phyloP scores from a whole-genome alignment of 192 early-diverging fungal genomes.

The Coemansia sp. region DNA sequence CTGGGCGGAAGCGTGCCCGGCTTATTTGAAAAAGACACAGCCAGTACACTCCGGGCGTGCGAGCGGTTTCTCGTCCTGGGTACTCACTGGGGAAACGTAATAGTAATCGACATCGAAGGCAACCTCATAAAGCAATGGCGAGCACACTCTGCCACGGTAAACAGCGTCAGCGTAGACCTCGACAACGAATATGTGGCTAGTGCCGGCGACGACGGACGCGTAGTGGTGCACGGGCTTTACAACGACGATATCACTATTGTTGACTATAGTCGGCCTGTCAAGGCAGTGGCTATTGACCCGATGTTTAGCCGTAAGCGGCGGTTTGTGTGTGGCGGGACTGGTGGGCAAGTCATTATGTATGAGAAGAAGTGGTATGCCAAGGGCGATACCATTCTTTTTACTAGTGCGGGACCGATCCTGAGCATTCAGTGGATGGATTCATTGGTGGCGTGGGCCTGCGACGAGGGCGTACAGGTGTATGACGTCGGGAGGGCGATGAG shows the following conservation, averaged over 20 bases:
- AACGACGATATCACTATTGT: conserved; percentile 67
- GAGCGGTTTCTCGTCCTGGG: conserved; percentile 90
- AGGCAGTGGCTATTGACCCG: conserved; percentile 88
- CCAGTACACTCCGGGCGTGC: conserved; percentile 75
- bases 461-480: conserved; percentile 85
- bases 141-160: conserved; percentile 85
- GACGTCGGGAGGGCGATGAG: conserved; percentile 68
- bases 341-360: conserved; percentile 81
- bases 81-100: conserved; percentile 88
- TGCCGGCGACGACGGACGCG: conserved; percentile 91
- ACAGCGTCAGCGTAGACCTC: conserved; percentile 82
- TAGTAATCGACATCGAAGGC: conserved; percentile 90
- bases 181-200: conserved; percentile 89
- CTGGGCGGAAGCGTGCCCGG: conserved; percentile 68
- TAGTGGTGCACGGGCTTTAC: conserved; percentile 85
- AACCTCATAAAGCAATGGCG: conserved; percentile 85
- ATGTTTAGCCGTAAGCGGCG: conserved; percentile 78
- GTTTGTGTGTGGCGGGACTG: conserved; percentile 89
- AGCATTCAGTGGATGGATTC: conserved; percentile 80
- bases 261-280: conserved; percentile 86
- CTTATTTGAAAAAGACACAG: conserved; percentile 83
- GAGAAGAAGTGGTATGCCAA: conserved; percentile 86
- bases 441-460: conserved; percentile 95
- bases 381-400: conserved; percentile 76
- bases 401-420: conserved; percentile 89